These are phyloP conservation scores for Amphibolis antarctica DNA, from an alignment of 106 monocot genomes.

Conservation along the genomic window DNA sequence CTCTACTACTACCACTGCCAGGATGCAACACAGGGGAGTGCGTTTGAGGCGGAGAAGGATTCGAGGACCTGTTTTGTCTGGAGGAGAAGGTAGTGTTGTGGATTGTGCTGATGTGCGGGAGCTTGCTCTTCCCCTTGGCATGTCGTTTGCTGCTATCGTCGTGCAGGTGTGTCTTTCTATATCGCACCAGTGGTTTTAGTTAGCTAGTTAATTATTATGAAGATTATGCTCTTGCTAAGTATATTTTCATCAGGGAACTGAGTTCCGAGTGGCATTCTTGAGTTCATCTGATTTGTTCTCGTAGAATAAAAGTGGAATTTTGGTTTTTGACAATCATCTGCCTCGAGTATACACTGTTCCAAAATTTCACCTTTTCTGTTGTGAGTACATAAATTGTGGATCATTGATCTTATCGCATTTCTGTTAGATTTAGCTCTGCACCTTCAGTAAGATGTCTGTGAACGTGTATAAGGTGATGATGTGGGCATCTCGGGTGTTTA, in stretches of 20 bases:
- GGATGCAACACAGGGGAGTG: conserved; percentile 2
- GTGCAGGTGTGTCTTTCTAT: conserved; percentile 4
- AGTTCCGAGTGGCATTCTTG: neutral
- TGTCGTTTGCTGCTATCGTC: conserved; percentile 13
- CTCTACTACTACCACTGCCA: neutral
- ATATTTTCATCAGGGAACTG: neutral
- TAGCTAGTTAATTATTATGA: neutral
- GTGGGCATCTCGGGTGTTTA: too few species aligned
- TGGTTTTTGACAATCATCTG: too few species aligned
- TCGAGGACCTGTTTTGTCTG: neutral
- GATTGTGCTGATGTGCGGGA: neutral
- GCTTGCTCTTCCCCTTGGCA: conserved; percentile 13
- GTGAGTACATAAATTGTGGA: neutral
- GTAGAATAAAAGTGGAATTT: too few species aligned
- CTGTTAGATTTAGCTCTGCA: neutral
- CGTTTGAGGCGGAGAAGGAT: neutral
- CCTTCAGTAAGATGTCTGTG: neutral
- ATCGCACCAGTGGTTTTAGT: neutral
- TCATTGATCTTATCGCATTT: neutral
- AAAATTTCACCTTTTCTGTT: neutral
- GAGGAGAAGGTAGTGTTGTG: neutral
- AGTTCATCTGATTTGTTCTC: too few species aligned
- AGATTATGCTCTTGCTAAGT: neutral
- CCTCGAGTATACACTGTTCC: too few species aligned
- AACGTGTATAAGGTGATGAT: too few species aligned